Base-by-base conservation (phyloP, 1,284 basidiomycete genomes). In the Rhodotorula sp. region DNA sequence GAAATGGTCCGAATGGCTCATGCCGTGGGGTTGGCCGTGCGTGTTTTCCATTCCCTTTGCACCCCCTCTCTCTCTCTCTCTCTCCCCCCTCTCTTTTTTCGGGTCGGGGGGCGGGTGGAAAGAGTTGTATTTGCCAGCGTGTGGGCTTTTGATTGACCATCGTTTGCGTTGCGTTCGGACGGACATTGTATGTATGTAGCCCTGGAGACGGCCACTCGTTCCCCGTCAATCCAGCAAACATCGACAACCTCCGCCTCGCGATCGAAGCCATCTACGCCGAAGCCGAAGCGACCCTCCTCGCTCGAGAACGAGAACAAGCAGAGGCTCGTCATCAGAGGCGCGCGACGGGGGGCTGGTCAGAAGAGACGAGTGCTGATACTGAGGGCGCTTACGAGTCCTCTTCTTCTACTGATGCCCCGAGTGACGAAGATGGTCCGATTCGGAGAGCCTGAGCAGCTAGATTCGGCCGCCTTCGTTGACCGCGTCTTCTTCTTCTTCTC, bases 11-110 rank as follows among this genome's bases (percentile, higher is more conserved):
- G 60, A 51, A 18, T 76, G 74, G 72, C 46, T 51, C 1, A 29
- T 66, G 39, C 74, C 74, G 14, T 61, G 66, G n/a, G 72, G 74
- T 2, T 49, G 56, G 62, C 69, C 72, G 74, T 74, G 58, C 67
- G 74, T 69, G 29, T 29, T 29, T 29, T 29, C 29, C 29, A 29
- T 29, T 29, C 29, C 3, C 29, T 29, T 29, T 29, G 29, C 29
- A 29, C 29, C 29, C 29, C 29, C 29, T 29, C 3, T 29, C 29
- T 29, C 29, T 29, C 29, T 29, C 29, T 29, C 29, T 3, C 29
- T 3, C 29, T 3, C 29, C 29, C 29, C 29, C 29, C 29, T 29
- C 29, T 29, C 29, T 29, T 29, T 29, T 29, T 29, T 29, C 29
- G 29, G 29, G 29, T 29, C 3, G 29, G 29, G 29, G 29, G 29